Evolutionary conservation across 208 protist genomes (phyloP), one percentile per base, ranked within the genome.

Genomic region (Crithidia mellificae): DNA sequence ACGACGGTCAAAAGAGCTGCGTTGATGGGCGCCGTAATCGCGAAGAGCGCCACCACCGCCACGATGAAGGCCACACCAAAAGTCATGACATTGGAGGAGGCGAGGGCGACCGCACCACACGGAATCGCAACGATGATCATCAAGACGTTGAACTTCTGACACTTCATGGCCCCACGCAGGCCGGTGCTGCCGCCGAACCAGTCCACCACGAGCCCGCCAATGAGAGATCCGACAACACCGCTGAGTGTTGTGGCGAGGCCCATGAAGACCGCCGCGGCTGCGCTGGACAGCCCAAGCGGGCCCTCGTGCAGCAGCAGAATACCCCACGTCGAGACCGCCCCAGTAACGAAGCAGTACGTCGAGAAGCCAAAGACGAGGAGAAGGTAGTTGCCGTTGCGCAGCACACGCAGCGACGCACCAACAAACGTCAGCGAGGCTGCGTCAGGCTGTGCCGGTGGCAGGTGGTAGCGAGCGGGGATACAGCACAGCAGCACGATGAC

Each of bases 311-410:
- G 72, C 29, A 94, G 69, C 22, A 82, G 80, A 29, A 94, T 91
- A 25, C 77, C 84, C 90, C 91, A 97, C 17, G 87, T 83, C 0
- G 87, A 82, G 43, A 96, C 63, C 24, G 81, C 88, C 2, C 90
- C 91, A 12, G 88, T 66, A n/a, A 93, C 87, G 58, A 96, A 96
- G 61, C 81, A 94, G 77, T 93, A 94, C 32, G 78, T 78, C n/a
- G 85, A 74, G 56, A 92, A 91, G 32, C 91, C 93, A 29, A 91
- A 63, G 0, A 91, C 74, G 25, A 87, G 75, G 51, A 93, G 65
- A 34, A 92, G 14, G 54, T 87, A 97, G 20, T 80, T 75, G 22
- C 50, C 15, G 72, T 94, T 93, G 36, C 36, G 51, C 36, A 92
- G 29, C 25, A 97, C 54, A 2, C 20, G 11, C 12, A 25, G 0